Evolutionary conservation across 177 flowering plant species (phyloP), one percentile per base, ranked within the genome.

Genomic region (Telopea speciosissima): DNA sequence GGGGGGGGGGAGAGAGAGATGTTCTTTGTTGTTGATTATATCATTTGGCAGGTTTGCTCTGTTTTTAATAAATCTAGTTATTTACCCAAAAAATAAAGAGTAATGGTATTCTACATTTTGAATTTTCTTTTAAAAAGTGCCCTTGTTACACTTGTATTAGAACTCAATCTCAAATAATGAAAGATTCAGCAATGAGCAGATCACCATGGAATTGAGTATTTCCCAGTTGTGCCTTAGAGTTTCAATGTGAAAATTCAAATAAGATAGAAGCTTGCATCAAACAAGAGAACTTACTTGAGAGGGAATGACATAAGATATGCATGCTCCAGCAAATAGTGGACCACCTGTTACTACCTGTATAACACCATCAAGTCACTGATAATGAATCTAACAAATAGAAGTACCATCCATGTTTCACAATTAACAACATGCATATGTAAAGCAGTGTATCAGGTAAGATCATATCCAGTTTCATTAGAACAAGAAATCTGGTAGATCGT

Each of bases 241-340:
- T 44, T n/a, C n/a, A 44, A 9, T 12, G 19, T 49, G 54, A 49
- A 49, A 49, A 49, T 12, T 1, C 17, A 12, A 49, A 49, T 4
- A 49, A 16, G 19, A 10, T 49, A 49, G 54, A 49, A 1, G 14
- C 54, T 19, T 49, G 13, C 19, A 49, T 8, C 17, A 49, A 13
- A 13, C 49, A 54, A 58, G 1, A 58, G 61, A n/a, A n/a, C 45
- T 58, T 74, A 91, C 98, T 92, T 94, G 93, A 77, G 87, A 85
- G 74, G 89, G 83, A 75, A 92, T 87, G 23, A 79, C 83, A 72
- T 68, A 22, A 42, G 92, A 85, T 72, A 84, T 77, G 80, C 90
- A 84, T 28, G 97, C 79, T 74, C 96, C 99, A 75, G 90, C 95
- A 85, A 94, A 94, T 70, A 94, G 77, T 69, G 97, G 97, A 73